Base-by-base conservation (phyloP, 495 filamentous ascomycete genomes). In the Aspergillus indologenus region DNA sequence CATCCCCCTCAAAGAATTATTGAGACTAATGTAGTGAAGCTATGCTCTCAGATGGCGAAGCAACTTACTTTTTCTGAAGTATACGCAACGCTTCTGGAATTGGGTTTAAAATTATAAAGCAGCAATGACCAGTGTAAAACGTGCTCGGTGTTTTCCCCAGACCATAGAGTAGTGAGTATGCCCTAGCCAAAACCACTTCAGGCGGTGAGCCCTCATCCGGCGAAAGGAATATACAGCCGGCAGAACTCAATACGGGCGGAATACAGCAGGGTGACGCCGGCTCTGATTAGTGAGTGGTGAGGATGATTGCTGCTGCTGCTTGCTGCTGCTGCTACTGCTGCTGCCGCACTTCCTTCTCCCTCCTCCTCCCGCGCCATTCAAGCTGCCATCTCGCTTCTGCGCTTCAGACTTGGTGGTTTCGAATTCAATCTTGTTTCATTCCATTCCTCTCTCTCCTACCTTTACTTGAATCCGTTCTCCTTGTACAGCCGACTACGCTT, bases 191-290 rank as follows among this genome's bases (percentile, higher is more conserved):
- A 3, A 24, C 19, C 26, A 19, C 29, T 5, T 17, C 34, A 65
- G 69, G 73, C 75, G 74, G 72, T 74, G 66, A 69, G 61, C 8
- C 59, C 54, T 59, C 59, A 62, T 46, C 8, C 22, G 61, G 57
- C 60, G 59, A 56, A 61, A 65, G 45, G 47, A 40, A n/a, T 17
- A 34, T 61, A 61, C 58, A 24, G 20, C 62, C 49, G 64, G 64
- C 64, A 66, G 61, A 66, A 66, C 51, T 21, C 43, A 29, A 51
- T 56, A 64, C 55, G n/a, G 60, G 60, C 60, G 60, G 60, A 23
- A 58, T 58, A 62, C 60, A 45, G 31, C 34, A 31, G 56, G 56
- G 64, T 69, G 67, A 72, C 69, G 63, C 69, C 65, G 65, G 48
- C 34, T 29, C 45, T 21, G 45, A 48, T 48, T 24, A 24, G 48